Evolutionary conservation across 306 rosid species (phyloP).

Genomic region (Prinsepia uniflora): DNA sequence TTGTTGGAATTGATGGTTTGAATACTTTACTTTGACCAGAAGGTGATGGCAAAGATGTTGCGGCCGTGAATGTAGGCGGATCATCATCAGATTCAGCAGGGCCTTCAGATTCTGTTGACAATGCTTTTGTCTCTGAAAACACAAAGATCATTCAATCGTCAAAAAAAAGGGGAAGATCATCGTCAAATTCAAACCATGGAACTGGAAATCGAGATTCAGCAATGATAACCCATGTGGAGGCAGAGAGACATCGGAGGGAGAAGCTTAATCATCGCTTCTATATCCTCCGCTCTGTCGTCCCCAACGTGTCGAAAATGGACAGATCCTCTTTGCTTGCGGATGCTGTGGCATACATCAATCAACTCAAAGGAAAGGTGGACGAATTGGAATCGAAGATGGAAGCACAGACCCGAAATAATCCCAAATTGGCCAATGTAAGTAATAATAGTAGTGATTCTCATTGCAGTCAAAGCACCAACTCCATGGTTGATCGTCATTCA

Average conservation of each 20-base stretch:
- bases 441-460: neutral
- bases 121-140: neutral
- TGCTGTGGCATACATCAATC: slow-evolving; percentile 33
- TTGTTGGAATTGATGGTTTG: no score
- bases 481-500: neutral
- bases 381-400: slow-evolving; percentile 11
- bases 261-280: slow-evolving; percentile 42
- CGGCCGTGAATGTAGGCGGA: no score
- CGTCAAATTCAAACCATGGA: neutral
- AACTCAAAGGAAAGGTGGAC: slow-evolving; percentile 32
- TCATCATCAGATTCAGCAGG: neutral
- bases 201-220: neutral
- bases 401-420: neutral
- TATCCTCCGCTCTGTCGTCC: slow-evolving; percentile 44
- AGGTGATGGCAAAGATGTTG: neutral
- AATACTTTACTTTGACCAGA: neutral
- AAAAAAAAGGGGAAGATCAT: neutral
- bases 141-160: neutral
- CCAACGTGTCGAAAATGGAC: slow-evolving; percentile 54
- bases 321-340: slow-evolving; percentile 42
- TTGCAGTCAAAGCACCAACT: neutral
- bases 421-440: neutral
- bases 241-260: slow-evolving; percentile 42
- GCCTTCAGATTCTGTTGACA: neutral
- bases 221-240: slow-evolving; percentile 30